Conservation (phyloP, 331 rosid species). For the Pyracantha coccinea region DNA sequence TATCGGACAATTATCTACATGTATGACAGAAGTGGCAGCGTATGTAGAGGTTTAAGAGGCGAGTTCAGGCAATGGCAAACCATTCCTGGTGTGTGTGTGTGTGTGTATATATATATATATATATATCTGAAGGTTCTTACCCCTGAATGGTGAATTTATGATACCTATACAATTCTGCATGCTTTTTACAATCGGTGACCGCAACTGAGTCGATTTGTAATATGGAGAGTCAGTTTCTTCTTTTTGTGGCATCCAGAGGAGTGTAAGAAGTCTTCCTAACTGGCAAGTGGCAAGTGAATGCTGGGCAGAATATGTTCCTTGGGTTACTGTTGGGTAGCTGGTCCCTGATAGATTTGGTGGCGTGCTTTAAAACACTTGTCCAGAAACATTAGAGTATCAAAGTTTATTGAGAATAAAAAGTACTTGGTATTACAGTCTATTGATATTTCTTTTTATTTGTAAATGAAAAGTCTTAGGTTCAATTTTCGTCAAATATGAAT, state of each 20-base stretch:
- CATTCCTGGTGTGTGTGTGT: constrained; percentile 76
- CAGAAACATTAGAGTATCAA: neutral
- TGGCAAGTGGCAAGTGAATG: neutral
- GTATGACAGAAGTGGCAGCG: constrained; percentile 83
- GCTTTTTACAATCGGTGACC: neutral
- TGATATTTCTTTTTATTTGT: too few species aligned
- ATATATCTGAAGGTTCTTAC: constrained; percentile 37
- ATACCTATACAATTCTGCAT: neutral
- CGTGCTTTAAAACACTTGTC: neutral
- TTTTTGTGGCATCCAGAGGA: neutral
- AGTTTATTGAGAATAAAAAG: neutral
- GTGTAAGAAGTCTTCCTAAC: neutral
- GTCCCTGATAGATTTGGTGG: neutral
- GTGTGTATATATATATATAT: too few species aligned
- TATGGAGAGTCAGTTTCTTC: neutral
- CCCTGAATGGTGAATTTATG: neutral
- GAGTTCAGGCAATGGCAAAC: constrained; percentile 98
- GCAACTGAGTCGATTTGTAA: neutral
- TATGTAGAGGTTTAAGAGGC: constrained; percentile 97
- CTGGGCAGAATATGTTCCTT: neutral
- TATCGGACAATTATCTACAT: constrained; percentile 15
- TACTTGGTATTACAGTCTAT: too few species aligned
- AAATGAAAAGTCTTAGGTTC: too few species aligned
- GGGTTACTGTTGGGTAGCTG: neutral
- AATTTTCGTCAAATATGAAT: too few species aligned